phyloP scores from a whole-genome alignment of 2,329 filamentous ascomycete genomes.

The Neonectria ditissima region DNA sequence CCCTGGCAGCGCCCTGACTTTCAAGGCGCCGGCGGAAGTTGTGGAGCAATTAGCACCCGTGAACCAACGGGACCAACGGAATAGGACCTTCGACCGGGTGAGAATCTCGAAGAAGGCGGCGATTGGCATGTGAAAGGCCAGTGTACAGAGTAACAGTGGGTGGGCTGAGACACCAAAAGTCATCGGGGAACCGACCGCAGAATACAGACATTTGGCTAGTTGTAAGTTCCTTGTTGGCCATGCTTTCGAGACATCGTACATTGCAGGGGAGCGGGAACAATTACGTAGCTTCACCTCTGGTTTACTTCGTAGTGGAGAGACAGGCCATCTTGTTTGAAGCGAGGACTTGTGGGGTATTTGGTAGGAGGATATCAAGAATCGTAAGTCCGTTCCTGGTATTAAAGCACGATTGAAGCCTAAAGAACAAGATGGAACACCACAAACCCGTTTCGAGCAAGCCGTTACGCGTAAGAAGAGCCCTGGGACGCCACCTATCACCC shows the following conservation, averaged over 20 bases:
- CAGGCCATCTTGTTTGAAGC: conserved; percentile 2
- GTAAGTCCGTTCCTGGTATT: background rate
- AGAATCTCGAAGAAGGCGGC: conserved; percentile 40
- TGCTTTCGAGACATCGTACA: conserved; percentile 9
- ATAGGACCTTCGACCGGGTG: conserved; percentile 27
- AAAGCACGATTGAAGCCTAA: background rate
- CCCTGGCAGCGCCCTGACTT: conserved; percentile 72
- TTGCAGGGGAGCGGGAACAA: conserved; percentile 4
- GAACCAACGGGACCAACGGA: conserved; percentile 16
- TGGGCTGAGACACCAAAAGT: background rate
- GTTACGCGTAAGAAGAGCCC: background rate
- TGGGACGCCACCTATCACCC: background rate
- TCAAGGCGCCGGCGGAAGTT: conserved; percentile 61
- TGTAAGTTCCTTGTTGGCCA: conserved; percentile 1
- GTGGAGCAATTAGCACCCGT: conserved; percentile 24
- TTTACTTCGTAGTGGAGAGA: background rate
- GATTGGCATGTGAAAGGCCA: conserved; percentile 31
- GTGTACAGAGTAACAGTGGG: background rate
- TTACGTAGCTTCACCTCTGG: conserved; percentile 14
- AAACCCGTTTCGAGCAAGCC: background rate
- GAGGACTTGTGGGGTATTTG: conserved; percentile 1
- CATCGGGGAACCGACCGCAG: conserved; percentile 1
- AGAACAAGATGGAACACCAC: background rate
- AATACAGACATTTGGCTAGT: background rate
- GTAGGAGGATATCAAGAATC: background rate